Conservation (phyloP, 192 early-diverging fungal genomes). For the Coemansia sp. region DNA sequence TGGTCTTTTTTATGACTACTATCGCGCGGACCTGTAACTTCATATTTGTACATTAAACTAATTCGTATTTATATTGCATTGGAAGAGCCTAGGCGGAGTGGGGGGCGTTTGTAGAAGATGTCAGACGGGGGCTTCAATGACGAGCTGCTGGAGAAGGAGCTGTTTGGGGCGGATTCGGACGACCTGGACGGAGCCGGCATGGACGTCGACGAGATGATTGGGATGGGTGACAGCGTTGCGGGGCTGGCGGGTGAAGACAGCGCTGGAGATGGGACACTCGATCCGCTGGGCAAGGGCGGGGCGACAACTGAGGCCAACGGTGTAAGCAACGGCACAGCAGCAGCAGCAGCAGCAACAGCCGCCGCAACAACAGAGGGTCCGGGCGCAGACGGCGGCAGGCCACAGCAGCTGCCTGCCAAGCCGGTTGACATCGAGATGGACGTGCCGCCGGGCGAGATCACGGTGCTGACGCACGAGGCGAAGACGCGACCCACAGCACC, state of each 20-base stretch:
- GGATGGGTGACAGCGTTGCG: constrained; percentile 22
- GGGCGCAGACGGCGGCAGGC: neutral
- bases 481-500: neutral
- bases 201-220: constrained; percentile 51
- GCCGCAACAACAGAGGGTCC: neutral
- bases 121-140: constrained; percentile 45
- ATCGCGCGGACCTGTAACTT: neutral
- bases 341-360: neutral
- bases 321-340: neutral
- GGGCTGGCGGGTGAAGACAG: constrained; percentile 10
- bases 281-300: neutral
- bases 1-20: neutral
- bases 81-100: neutral
- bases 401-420: constrained; percentile 1
- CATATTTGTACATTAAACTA: neutral
- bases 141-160: constrained; percentile 53
- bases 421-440: constrained; percentile 39
- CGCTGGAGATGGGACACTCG: neutral
- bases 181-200: constrained; percentile 31
- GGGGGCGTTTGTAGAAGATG: constrained; percentile 15
- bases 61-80: neutral
- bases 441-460: constrained; percentile 40
- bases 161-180: constrained; percentile 52
- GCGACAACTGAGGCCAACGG: neutral
- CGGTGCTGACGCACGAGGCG: constrained; percentile 21